phyloP scores from a whole-genome alignment of 2,329 filamentous ascomycete species.

The Xylariomycetidae sp. region DNA sequence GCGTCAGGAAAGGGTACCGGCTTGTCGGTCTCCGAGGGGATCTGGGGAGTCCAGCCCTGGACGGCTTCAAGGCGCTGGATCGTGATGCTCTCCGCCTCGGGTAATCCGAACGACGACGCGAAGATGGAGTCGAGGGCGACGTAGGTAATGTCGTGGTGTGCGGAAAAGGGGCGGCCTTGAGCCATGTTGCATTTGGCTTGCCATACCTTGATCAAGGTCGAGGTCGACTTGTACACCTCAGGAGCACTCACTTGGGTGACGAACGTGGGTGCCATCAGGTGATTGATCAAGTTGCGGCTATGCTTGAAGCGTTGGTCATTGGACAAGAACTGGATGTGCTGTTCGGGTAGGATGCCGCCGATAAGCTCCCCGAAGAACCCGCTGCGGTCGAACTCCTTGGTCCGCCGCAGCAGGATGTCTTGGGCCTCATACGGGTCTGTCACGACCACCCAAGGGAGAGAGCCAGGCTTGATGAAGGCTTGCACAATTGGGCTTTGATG shows the following conservation, averaged over 20 bases:
- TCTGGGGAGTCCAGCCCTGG: conserved; percentile 3
- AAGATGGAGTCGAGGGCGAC: conserved; percentile 28
- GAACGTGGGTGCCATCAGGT: conserved; percentile 34
- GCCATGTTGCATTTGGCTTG: conserved; percentile 25
- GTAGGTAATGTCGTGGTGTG: conserved; percentile 26
- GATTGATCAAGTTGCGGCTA: conserved; percentile 30
- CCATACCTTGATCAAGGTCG: conserved; percentile 30
- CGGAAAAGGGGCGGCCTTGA: conserved; percentile 26
- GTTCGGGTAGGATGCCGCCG: conserved; percentile 25
- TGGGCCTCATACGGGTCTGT: conserved; percentile 37
- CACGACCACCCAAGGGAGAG: conserved; percentile 38
- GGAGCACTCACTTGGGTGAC: conserved; percentile 29
- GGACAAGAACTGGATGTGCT: conserved; percentile 28
- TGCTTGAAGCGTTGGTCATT: conserved; percentile 27
- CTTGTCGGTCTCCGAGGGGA: conserved; percentile 9
- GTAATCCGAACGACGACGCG: conserved; percentile 24
- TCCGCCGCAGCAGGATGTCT: conserved; percentile 39
- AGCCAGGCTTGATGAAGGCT: conserved; percentile 40
- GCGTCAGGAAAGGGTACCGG: conserved; percentile 20
- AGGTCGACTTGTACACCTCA: conserved; percentile 25
- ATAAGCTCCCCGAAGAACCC: conserved; percentile 28
- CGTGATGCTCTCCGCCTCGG: conserved; percentile 19
- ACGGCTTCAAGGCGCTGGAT: conserved; percentile 15
- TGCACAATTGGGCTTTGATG: conserved; percentile 40
- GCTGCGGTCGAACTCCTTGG: conserved; percentile 40